Evolutionary conservation across 345 rosid species (phyloP), one percentile per base, ranked within the genome.

Genomic region (Physaria fendleri): DNA sequence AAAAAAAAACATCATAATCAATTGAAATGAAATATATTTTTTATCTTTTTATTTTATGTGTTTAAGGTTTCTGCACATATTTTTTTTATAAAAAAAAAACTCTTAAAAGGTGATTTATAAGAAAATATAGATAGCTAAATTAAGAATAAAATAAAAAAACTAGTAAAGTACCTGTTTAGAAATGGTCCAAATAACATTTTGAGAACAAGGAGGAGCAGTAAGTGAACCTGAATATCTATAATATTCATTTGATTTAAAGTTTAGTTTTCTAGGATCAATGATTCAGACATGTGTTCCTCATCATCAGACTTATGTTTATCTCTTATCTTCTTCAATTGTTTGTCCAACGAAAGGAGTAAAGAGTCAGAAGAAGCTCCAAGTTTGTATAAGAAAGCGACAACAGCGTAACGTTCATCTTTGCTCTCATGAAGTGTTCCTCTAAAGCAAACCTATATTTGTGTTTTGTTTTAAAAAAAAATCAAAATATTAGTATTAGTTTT

Each of bases 181-280:
- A 42, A 90, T 50, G 49, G 80, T 76, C 97, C 97, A 87, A 6
- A 59, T 5, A 15, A 87, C 85, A 60, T 80, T 76, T 66, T 87
- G 76, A 10, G 87, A 71, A 72, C 97, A 90, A 6, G 95, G 94
- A 74, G 95, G 97, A 62, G 66, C 0, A 0, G 95, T 90, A n/a
- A 90, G 94, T 44, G 97, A 90, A 24, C 97, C 97, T 0, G 64
- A 8, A 61, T 90, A 87, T 73, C 95, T 77, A 64, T 73, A 90
- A 57, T 85, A 87, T 40, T 72, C 56, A 39, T 81, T 65, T 54
- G 78, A 65, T 14, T 77, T 81, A 2, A 83, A 38, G 43, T 62
- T 75, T 18, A 90, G 60, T 25, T 17, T 18, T 38, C 71, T 71
- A 4, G 90, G 87, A 54, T 81, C 75, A 9, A 77, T 61, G 5